A percentile compares a stretch with the other conserved stretches of the same genome.
These are phyloP conservation scores for Hirschioporus abietinus DNA, from an alignment of 768 basidiomycete genomes.

Conservation along the genomic window DNA sequence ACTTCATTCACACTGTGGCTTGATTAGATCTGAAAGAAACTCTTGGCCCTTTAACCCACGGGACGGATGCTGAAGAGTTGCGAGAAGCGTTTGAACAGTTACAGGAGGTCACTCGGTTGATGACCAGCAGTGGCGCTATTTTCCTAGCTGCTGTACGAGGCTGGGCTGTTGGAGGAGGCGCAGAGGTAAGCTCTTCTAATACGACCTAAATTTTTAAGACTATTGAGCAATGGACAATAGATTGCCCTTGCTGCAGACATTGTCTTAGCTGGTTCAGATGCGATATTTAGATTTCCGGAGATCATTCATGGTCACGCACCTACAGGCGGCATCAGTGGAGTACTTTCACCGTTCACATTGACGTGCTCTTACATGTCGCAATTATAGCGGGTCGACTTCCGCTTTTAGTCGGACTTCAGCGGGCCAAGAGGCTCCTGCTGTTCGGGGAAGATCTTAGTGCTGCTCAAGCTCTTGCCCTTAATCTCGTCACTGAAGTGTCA, in stretches of 20 bases:
- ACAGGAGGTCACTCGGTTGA: conserved; percentile 1
- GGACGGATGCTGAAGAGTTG: background rate
- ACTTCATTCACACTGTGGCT: background rate
- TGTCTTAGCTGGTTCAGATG: background rate
- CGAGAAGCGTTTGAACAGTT: background rate
- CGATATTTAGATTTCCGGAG: conserved; percentile 1
- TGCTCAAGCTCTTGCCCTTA: background rate
- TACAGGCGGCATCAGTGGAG: background rate
- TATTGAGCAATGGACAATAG: background rate
- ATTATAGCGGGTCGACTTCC: background rate
- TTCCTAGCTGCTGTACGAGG: background rate
- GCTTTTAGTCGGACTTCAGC: background rate
- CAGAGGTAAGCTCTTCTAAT: background rate
- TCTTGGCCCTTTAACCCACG: background rate
- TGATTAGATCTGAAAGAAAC: conserved; percentile 1
- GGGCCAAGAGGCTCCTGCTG: background rate
- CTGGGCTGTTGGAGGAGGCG: conserved; percentile 1
- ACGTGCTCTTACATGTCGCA: background rate
- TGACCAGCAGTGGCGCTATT: background rate
- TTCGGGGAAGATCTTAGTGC: background rate
- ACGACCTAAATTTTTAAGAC: background rate
- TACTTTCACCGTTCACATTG: background rate
- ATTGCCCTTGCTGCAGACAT: conserved; percentile 3
- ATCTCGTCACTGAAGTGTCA: background rate
- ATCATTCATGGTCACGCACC: conserved; percentile 4